A percentile compares a stretch with the other conserved stretches of the same genome.
Evolutionary conservation across 371 early-diverging fungal genomes (phyloP).

Genomic region (Gilbertella persicaria): DNA sequence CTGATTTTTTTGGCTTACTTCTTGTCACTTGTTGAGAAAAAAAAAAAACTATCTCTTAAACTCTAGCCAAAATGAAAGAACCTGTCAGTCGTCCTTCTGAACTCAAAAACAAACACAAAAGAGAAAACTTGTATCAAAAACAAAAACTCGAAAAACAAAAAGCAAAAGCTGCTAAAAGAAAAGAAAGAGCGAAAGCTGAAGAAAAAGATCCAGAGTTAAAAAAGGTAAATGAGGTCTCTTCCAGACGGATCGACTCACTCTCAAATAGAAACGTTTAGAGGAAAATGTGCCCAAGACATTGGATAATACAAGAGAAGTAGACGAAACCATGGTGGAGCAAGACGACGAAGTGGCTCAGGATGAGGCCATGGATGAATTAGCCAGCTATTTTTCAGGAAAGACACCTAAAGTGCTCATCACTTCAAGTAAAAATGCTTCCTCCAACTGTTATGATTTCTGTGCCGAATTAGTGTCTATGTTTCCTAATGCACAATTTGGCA

Average conservation of each 20-base stretch:
- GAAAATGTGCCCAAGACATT: conserved; percentile 92
- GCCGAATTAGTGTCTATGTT: conserved; percentile 89
- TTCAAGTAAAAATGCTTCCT: conserved; percentile 72
- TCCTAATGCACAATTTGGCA: conserved; percentile 90
- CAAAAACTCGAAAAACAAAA: conserved; percentile 73
- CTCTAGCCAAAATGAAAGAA: conserved; percentile 21
- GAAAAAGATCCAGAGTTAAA: conserved; percentile 84
- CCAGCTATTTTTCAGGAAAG: conserved; percentile 84
- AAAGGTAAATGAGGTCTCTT: conserved; percentile 48
- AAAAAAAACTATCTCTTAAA: no score
- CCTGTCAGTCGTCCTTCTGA: conserved; percentile 38
- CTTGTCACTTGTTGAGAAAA: no score
- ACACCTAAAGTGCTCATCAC: conserved; percentile 95
- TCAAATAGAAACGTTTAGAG: conserved; percentile 74
- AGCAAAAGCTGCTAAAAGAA: conserved; percentile 74
- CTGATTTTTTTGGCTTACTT: no score
- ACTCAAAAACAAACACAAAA: conserved; percentile 79
- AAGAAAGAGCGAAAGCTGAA: conserved; percentile 78
- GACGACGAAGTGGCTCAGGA: conserved; percentile 87
- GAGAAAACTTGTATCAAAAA: conserved; percentile 77
- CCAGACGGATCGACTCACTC: background rate
- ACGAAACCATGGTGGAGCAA: conserved; percentile 91
- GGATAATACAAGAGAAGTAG: conserved; percentile 90
- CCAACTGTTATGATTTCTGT: conserved; percentile 75
- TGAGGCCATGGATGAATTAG: conserved; percentile 92